Base-by-base conservation (phyloP, 495 filamentous ascomycete species). In the Penicillium salamii region DNA sequence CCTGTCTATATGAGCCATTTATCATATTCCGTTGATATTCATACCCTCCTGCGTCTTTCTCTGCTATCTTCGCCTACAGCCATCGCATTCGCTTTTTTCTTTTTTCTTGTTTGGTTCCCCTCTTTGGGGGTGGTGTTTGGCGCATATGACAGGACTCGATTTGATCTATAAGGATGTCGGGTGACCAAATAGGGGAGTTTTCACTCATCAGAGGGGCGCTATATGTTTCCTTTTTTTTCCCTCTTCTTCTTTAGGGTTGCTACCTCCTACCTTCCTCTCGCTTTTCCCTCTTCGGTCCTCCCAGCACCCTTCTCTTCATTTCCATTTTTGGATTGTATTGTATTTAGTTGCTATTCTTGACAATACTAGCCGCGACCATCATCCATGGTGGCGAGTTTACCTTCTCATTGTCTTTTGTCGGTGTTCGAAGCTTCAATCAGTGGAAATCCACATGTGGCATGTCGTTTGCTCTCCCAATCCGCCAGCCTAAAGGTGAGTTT, bases 1-100 rank as follows among this genome's bases (percentile, higher is more conserved):
- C 61, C 61, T 65, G 61, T 65, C 61, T 49, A 65, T 65, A 65
- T 57, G 59, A 55, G 49, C 53, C 52, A 53, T 46, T 33, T 38
- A 21, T 19, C 45, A 33, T 20, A 31, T 59, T 59, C 48, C 37
- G 42, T 48, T 44, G 38, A 35, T 53, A 26, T 55, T 28, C 49
- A 55, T 63, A 61, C 49, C 61, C 58, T 43, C 42, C 42, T 51
- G 46, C 50, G 34, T 14, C 24, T 46, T 46, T 28, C 20, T 31
- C 15, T 26, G 18, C 39, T 14, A 21, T 23, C 39, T 7, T 11
- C 19, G 2, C 42, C 33, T 42, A 39, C 42, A 20, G 49, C 35
- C 38, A 32, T 44, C 48, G 60, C 60, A 63, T 63, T 63, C 61
- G 52, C 48, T 61, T 50, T 20, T 46, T 32, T 7, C 29, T 38